These are phyloP conservation scores for Stromatinia cepivora DNA, from an alignment of 2,329 filamentous ascomycete genomes.

Conservation along the genomic window DNA sequence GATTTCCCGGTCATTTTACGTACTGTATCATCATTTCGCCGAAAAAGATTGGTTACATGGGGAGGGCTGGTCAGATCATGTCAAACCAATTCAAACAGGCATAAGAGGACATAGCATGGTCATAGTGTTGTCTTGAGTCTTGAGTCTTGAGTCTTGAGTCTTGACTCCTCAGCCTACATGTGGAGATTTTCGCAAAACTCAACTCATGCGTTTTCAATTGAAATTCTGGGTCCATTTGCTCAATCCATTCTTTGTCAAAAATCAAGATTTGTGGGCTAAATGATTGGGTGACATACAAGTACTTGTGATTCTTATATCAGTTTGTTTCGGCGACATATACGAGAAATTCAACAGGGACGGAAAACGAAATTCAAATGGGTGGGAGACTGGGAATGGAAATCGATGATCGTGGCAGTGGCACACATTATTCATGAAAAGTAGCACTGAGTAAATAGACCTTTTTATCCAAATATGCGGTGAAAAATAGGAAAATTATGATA, in stretches of 20 bases:
- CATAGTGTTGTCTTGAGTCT: background rate
- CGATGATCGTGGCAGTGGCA: conserved; percentile 10
- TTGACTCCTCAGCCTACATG: background rate
- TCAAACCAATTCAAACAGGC: conserved; percentile 5
- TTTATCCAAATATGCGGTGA: conserved; percentile 20
- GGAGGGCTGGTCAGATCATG: conserved; percentile 1
- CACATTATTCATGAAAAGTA: conserved; percentile 8
- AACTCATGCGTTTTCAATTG: conserved; percentile 12
- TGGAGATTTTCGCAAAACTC: conserved; percentile 6
- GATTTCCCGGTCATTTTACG: conserved; percentile 24
- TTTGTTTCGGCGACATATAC: conserved; percentile 16
- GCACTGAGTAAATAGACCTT: background rate
- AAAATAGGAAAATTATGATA: conserved; percentile 7
- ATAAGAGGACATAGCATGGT: background rate
- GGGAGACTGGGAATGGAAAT: background rate
- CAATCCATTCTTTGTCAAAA: conserved; percentile 2
- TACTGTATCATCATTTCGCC: conserved; percentile 22
- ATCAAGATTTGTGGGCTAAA: conserved; percentile 7
- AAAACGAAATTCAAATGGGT: background rate
- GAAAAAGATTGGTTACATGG: conserved; percentile 11
- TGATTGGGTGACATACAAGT: conserved; percentile 14
- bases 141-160: conserved; percentile 8
- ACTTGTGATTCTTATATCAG: conserved; percentile 1
- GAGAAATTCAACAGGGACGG: conserved; percentile 8
- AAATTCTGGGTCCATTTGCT: background rate